Conservation (phyloP, 2,329 filamentous ascomycete species). For the Blumeria graminis region DNA sequence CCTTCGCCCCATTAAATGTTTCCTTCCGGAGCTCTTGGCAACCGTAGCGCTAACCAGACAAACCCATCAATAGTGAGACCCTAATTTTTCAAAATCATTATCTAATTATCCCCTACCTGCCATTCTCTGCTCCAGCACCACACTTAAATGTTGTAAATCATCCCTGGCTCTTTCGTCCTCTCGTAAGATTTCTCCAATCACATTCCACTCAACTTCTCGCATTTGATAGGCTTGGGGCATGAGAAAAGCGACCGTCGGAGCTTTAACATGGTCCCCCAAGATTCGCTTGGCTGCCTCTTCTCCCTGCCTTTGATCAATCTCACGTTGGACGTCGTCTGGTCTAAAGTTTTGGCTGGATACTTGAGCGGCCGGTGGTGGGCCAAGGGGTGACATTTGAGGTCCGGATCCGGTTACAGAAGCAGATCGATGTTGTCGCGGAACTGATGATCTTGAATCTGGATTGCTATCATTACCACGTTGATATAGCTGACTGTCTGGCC, state of each 20-base stretch:
- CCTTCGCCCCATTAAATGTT: too few relatives aligned
- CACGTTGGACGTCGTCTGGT: slow-evolving; percentile 19
- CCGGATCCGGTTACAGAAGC: slow-evolving; percentile 25
- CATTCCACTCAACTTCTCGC: slow-evolving; percentile 46
- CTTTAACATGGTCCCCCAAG: slow-evolving; percentile 33
- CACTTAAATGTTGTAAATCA: slow-evolving; percentile 26
- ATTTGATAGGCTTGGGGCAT: slow-evolving; percentile 44
- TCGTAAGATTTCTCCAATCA: slow-evolving; percentile 30
- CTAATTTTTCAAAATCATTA: too few relatives aligned
- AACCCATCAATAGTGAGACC: too few relatives aligned
- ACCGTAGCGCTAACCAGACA: too few relatives aligned
- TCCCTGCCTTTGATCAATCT: slow-evolving; percentile 26
- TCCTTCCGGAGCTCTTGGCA: neutral
- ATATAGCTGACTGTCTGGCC: neutral
- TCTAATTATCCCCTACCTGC: neutral
- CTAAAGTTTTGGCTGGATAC: slow-evolving; percentile 2
- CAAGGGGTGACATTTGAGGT: slow-evolving; percentile 28
- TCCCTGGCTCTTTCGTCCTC: slow-evolving; percentile 11
- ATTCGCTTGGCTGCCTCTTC: slow-evolving; percentile 35
- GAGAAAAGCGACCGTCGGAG: slow-evolving; percentile 44
- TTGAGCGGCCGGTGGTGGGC: slow-evolving; percentile 8
- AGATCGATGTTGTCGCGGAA: slow-evolving; percentile 18
- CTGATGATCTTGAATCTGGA: slow-evolving; percentile 15
- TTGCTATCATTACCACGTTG: slow-evolving; percentile 7
- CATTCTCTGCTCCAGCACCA: slow-evolving; percentile 22